Conservation (phyloP, 169 alveolate species). For the Babesia caballi region DNA sequence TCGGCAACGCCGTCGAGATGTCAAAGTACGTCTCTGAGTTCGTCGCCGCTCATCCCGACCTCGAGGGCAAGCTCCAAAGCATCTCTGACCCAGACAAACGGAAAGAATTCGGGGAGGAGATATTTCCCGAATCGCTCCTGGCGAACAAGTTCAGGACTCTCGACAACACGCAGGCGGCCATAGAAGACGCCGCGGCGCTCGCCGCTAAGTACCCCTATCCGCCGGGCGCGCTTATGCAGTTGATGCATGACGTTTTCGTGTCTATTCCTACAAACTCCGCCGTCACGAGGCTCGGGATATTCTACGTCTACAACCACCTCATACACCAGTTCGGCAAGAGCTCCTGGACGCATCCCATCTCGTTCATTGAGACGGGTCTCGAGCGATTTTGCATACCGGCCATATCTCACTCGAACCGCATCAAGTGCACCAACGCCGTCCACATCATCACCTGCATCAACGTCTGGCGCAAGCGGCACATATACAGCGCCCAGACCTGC, state of each 20-base stretch:
- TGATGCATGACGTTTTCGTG: conserved; percentile 52
- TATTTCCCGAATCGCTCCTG: conserved; percentile 56
- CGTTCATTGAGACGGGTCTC: conserved; percentile 47
- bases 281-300: conserved; percentile 50
- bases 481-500: conserved; percentile 35
- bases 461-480: conserved; percentile 54
- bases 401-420: conserved; percentile 38
- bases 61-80: conserved; percentile 1
- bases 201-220: conserved; percentile 55
- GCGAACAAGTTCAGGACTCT: conserved; percentile 14
- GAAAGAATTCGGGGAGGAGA: conserved; percentile 38
- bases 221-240: conserved; percentile 59
- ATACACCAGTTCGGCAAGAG: conserved; percentile 33
- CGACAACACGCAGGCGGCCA: conserved; percentile 59
- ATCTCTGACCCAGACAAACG: conserved; percentile 27
- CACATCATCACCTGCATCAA: conserved; percentile 55
- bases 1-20: conserved; percentile 25
- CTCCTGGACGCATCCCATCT: conserved; percentile 21
- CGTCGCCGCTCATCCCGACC: conserved; percentile 37
- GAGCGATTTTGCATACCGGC: conserved; percentile 60
- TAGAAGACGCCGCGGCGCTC: conserved; percentile 28
- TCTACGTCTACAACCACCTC: conserved; percentile 64
- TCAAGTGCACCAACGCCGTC: conserved; percentile 41
- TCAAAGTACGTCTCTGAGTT: conserved; percentile 58
- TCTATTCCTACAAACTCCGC: conserved; percentile 43